Percentiles rank a stretch among this genome's conserved stretches.
Evolutionary conservation across 192 early-diverging fungal genomes (phyloP).

Genomic region (Entophlyctis helioformis): DNA sequence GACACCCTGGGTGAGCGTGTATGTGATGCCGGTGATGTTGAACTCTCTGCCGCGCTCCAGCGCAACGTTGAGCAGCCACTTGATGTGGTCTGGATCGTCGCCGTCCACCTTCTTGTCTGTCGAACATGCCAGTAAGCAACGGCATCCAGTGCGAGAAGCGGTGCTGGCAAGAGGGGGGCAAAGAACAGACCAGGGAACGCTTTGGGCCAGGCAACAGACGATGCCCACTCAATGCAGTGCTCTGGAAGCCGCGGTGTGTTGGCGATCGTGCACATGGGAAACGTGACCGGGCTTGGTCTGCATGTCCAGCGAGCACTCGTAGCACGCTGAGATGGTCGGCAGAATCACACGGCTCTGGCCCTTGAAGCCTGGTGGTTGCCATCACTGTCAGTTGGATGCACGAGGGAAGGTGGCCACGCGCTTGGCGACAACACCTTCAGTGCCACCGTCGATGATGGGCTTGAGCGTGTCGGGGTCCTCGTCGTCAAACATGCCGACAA

Average conservation of each 20-base stretch:
- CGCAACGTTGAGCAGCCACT: constrained; percentile 59
- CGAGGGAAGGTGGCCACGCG: too few relatives aligned
- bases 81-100: constrained; percentile 39
- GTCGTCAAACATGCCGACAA: constrained; percentile 61
- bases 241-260: constrained; percentile 96
- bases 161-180: constrained; percentile 46
- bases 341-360: constrained; percentile 90
- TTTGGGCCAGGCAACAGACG: constrained; percentile 84
- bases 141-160: constrained; percentile 65
- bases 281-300: constrained; percentile 74
- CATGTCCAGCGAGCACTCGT: constrained; percentile 93
- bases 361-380: constrained; percentile 65
- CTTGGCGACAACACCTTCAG: constrained; percentile 49
- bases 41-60: constrained; percentile 72
- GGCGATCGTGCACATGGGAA: constrained; percentile 96
- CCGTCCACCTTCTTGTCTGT: constrained; percentile 79
- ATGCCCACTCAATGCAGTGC: constrained; percentile 97
- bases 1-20: constrained; percentile 86
- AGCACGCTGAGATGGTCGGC: constrained; percentile 76
- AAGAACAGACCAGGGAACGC: constrained; percentile 46
- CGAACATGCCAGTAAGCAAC: constrained; percentile 56
- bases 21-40: constrained; percentile 80
- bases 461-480: constrained; percentile 66
- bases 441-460: constrained; percentile 90
- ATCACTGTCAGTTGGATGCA: not conserved